These are phyloP conservation scores for Pleomassaria siparia DNA, from an alignment of 2,329 filamentous ascomycete genomes.

Conservation along the genomic window DNA sequence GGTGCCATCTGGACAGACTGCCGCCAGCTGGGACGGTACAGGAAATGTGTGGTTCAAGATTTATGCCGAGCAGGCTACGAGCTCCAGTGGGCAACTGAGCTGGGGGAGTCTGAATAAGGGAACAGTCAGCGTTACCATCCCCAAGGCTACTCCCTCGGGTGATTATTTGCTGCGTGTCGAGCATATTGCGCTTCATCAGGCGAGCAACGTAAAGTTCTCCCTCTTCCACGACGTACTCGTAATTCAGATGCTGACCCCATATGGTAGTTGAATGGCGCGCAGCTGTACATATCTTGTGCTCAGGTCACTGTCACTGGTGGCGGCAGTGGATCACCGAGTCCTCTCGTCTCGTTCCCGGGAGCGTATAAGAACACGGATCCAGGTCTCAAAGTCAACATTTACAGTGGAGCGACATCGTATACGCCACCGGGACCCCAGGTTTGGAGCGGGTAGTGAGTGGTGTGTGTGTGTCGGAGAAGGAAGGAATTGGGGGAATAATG, in stretches of 20 bases:
- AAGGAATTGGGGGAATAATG: too few relatives aligned
- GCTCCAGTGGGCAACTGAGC: conserved; percentile 22
- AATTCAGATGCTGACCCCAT: neutral
- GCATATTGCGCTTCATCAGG: conserved; percentile 50
- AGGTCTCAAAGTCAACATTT: conserved; percentile 38
- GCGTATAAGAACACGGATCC: conserved; percentile 40
- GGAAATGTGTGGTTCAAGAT: conserved; percentile 44
- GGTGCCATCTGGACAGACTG: conserved; percentile 31
- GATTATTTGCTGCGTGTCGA: conserved; percentile 51
- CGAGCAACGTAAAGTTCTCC: conserved; percentile 12
- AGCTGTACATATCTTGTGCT: conserved; percentile 52
- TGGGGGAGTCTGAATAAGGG: conserved; percentile 29
- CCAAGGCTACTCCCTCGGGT: conserved; percentile 43
- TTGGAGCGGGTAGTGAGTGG: conserved; percentile 32
- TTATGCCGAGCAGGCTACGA: conserved; percentile 24
- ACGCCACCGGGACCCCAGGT: conserved; percentile 34
- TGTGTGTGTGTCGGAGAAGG: too few relatives aligned
- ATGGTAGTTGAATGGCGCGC: conserved; percentile 32
- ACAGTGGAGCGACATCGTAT: conserved; percentile 23
- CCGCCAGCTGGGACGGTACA: conserved; percentile 32
- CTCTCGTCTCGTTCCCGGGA: conserved; percentile 47
- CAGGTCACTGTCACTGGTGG: conserved; percentile 48
- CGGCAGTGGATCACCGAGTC: conserved; percentile 39
- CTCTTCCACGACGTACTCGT: neutral
- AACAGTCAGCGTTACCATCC: conserved; percentile 40